Evolutionary conservation across 2,329 filamentous ascomycete species (phyloP).

Genomic region (Epichloe brachyelytri): DNA sequence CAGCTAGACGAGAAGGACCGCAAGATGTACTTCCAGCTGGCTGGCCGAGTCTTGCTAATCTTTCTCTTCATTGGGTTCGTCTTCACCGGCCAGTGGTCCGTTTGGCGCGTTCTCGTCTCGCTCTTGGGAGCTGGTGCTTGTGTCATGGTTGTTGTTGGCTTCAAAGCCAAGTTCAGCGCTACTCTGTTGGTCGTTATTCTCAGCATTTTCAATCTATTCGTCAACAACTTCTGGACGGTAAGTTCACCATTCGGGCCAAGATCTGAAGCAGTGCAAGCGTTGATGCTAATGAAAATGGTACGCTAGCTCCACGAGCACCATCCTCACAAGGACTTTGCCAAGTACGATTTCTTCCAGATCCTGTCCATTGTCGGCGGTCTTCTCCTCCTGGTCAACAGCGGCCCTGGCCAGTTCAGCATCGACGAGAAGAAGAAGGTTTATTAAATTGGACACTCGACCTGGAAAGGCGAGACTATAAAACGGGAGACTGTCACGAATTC

Average conservation of each 20-base stretch:
- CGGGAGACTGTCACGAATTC: slow-evolving; percentile 1
- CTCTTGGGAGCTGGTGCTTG: slow-evolving; percentile 79
- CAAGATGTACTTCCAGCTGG: slow-evolving; percentile 99
- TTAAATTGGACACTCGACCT: slow-evolving; percentile 28
- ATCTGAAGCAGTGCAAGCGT: background rate
- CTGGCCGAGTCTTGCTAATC: slow-evolving; percentile 86
- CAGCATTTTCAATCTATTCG: slow-evolving; percentile 90
- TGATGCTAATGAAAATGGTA: background rate
- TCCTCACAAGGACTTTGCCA: slow-evolving; percentile 99
- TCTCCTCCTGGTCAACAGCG: slow-evolving; percentile 94
- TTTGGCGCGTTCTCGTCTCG: slow-evolving; percentile 78
- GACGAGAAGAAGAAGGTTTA: slow-evolving; percentile 99
- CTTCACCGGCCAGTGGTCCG: slow-evolving; percentile 83
- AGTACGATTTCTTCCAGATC: slow-evolving; percentile 99
- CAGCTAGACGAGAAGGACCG: slow-evolving; percentile 96
- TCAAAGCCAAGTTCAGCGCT: slow-evolving; percentile 99
- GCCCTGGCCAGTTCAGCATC: slow-evolving; percentile 91
- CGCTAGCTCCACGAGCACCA: slow-evolving; percentile 84
- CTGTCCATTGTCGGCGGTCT: slow-evolving; percentile 96
- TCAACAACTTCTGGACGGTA: slow-evolving; percentile 99
- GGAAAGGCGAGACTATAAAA: background rate
- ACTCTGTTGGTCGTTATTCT: slow-evolving; percentile 89
- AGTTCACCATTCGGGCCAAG: slow-evolving; percentile 21
- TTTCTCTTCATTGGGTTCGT: slow-evolving; percentile 97
- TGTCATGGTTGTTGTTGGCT: slow-evolving; percentile 96